A percentile compares a stretch with the other conserved stretches of the same genome.
Conservation (phyloP, 257 asterid genomes). For the Echites panduratus region DNA sequence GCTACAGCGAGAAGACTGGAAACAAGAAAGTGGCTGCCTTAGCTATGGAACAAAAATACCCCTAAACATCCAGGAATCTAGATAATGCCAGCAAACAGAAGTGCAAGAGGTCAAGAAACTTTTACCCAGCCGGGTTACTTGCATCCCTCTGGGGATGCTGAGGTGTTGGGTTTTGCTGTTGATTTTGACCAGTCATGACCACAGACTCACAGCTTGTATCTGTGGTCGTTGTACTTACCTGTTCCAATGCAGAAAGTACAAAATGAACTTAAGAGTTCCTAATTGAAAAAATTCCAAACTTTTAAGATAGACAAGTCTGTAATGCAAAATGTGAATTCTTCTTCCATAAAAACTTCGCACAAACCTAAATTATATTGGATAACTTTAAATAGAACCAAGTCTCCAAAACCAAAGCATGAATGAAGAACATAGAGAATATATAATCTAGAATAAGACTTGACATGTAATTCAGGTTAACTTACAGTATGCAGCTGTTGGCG, state of each 20-base stretch:
- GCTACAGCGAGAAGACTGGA: conserved; percentile 89
- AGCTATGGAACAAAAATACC: background rate
- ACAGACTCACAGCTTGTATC: conserved; percentile 96
- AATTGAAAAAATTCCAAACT: background rate
- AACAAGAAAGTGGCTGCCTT: background rate
- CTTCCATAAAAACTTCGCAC: too few relatives aligned
- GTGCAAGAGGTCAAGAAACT: background rate
- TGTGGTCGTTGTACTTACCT: conserved; percentile 74
- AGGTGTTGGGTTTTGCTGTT: conserved; percentile 74
- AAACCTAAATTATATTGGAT: too few relatives aligned
- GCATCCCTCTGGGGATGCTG: conserved; percentile 92
- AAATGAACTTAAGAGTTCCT: background rate
- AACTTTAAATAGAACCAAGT: too few relatives aligned
- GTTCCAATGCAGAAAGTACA: conserved; percentile 8
- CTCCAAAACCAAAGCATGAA: background rate
- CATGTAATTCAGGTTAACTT: too few relatives aligned
- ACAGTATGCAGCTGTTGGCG: conserved; percentile 73
- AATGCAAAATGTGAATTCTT: too few relatives aligned
- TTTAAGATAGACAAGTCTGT: too few relatives aligned
- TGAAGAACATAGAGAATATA: background rate
- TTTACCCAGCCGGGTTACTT: conserved; percentile 97
- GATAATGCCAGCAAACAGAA: background rate
- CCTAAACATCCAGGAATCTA: background rate
- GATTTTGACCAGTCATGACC: conserved; percentile 85
- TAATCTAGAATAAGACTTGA: background rate